Percentiles rank a stretch among this genome's conserved stretches.
phyloP scores from a whole-genome alignment of 1,284 basidiomycete species.

The Apiotrichum akiyoshidainum region DNA sequence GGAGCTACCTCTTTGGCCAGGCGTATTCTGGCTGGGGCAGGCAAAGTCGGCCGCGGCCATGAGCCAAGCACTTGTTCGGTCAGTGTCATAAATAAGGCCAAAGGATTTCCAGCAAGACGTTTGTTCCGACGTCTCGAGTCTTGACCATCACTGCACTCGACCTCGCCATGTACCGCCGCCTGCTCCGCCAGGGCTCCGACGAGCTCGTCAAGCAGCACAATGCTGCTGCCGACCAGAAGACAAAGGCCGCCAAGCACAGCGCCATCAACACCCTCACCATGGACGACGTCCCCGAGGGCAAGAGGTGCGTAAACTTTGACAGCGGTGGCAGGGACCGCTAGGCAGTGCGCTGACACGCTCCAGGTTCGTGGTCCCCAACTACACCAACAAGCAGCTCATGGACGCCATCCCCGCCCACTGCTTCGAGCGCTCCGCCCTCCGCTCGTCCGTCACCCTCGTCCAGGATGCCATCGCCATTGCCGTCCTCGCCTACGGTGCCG shows the following conservation, averaged over 20 bases:
- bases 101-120: not conserved
- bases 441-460: conserved; percentile 72
- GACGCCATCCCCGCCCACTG: conserved; percentile 89
- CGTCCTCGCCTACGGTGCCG: conserved; percentile 66
- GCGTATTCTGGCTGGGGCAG: no score
- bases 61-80: no score
- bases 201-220: not conserved
- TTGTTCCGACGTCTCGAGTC: not conserved
- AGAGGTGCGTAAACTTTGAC: conserved; percentile 5
- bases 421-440: conserved; percentile 82
- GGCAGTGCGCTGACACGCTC: conserved; percentile 12
- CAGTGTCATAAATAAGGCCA: not conserved
- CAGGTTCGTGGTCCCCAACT: conserved; percentile 49
- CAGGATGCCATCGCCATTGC: conserved; percentile 73
- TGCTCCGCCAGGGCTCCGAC: conserved; percentile 16
- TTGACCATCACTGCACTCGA: conserved; percentile 1
- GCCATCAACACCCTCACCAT: conserved; percentile 2
- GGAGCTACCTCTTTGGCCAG: no score
- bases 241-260: conserved; percentile 3
- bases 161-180: conserved; percentile 4
- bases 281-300: conserved; percentile 13
- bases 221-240: no score
- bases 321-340: not conserved
- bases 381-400: conserved; percentile 59
- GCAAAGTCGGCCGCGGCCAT: no score